phyloP scores from a whole-genome alignment of 306 rosid species.

The Dalbergia cochinchinensis region DNA sequence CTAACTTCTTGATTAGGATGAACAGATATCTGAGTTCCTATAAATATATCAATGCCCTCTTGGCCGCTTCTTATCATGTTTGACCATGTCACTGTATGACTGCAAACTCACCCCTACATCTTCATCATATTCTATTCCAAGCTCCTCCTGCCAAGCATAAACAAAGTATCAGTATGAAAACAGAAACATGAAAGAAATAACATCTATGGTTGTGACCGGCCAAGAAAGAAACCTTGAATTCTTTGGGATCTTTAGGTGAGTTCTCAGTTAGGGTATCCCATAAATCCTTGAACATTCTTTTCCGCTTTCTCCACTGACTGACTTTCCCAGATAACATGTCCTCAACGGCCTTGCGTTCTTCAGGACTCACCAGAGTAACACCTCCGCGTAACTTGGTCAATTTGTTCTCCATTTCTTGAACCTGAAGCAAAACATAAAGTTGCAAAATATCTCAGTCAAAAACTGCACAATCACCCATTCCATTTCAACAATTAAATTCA shows the following conservation, averaged over 20 bases:
- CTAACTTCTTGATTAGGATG: slow-evolving; percentile 26
- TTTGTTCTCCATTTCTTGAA: slow-evolving; percentile 75
- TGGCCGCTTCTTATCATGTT: slow-evolving; percentile 64
- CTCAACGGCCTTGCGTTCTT: slow-evolving; percentile 79
- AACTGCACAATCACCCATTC: slow-evolving; percentile 27
- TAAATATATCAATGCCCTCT: slow-evolving; percentile 60
- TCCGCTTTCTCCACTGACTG: slow-evolving; percentile 89
- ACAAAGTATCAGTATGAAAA: slow-evolving; percentile 18
- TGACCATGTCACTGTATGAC: slow-evolving; percentile 70
- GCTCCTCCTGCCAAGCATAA: slow-evolving; percentile 76
- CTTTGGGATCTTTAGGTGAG: slow-evolving; percentile 86
- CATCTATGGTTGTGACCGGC: slow-evolving; percentile 22
- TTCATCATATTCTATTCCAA: slow-evolving; percentile 85
- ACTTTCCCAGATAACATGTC: slow-evolving; percentile 57
- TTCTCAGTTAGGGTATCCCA: slow-evolving; percentile 95
- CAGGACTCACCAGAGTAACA: slow-evolving; percentile 86
- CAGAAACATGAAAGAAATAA: slow-evolving; percentile 10
- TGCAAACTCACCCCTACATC: slow-evolving; percentile 80
- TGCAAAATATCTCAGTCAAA: slow-evolving; percentile 10
- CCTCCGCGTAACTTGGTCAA: slow-evolving; percentile 79
- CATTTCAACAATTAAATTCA: slow-evolving; percentile 10
- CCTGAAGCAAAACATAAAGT: slow-evolving; percentile 60
- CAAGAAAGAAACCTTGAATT: slow-evolving; percentile 66
- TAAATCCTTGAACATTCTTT: slow-evolving; percentile 89
- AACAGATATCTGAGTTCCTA: slow-evolving; percentile 36